Evolutionary conservation across 306 rosid species (phyloP).

Genomic region (Begonia masoniana): DNA sequence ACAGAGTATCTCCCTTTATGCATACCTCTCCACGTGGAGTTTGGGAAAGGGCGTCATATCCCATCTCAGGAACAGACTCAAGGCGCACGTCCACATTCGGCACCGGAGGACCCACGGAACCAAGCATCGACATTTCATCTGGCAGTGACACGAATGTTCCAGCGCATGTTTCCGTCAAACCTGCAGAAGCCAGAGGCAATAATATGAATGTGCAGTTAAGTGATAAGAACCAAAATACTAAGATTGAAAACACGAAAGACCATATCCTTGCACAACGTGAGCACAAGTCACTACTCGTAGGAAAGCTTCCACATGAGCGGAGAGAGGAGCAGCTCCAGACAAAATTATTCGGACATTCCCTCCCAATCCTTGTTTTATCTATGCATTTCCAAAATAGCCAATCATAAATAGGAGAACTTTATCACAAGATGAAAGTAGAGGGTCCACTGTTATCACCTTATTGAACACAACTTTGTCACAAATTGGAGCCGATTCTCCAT

Average conservation of each 20-base stretch:
- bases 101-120: constrained; percentile 96
- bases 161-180: constrained; percentile 92
- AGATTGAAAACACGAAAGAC: constrained; percentile 25
- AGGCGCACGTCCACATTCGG: constrained; percentile 86
- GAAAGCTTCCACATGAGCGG: constrained; percentile 65
- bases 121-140: constrained; percentile 66
- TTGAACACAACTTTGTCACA: constrained; percentile 68
- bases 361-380: constrained; percentile 93
- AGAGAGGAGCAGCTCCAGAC: constrained; percentile 95
- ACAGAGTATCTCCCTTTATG: constrained; percentile 61
- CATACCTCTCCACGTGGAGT: constrained; percentile 89
- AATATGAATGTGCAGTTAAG: too few relatives aligned
- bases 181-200: constrained; percentile 20
- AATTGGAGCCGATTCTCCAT: constrained; percentile 51
- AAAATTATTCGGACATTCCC: constrained; percentile 79
- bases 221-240: too few relatives aligned
- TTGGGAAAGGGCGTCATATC: constrained; percentile 61
- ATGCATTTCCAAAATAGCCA: constrained; percentile 9
- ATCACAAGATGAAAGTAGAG: constrained; percentile 4
- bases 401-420: constrained; percentile 5
- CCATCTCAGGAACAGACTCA: constrained; percentile 97
- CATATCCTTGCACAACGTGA: constrained; percentile 96
- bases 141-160: constrained; percentile 93
- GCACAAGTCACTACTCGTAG: constrained; percentile 82
- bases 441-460: constrained; percentile 38